A percentile compares a stretch with the other conserved stretches of the same genome.
Conservation (phyloP, 1,284 basidiomycete genomes). For the Volvariella volvacea region DNA sequence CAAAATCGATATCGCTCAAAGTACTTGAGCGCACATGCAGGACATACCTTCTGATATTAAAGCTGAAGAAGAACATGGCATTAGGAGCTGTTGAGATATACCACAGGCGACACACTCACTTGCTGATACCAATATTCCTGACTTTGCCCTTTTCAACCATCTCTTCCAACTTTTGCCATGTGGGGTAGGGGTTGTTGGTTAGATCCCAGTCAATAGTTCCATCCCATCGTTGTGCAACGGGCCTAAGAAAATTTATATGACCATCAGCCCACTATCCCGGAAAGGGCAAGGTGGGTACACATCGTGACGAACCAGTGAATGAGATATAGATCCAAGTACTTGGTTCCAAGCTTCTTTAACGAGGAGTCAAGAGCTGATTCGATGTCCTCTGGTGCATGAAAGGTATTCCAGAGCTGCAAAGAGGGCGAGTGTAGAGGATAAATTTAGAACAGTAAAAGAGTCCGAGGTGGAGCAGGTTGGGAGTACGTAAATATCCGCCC, state of each 20-base stretch:
- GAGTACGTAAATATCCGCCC: too few species aligned
- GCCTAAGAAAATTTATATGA: slow-evolving; percentile 30
- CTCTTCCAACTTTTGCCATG: slow-evolving; percentile 82
- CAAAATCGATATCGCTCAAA: too few species aligned
- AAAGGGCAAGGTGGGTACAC: slow-evolving; percentile 13
- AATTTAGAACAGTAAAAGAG: too few species aligned
- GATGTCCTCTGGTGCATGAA: slow-evolving; percentile 61
- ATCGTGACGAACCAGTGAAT: slow-evolving; percentile 85
- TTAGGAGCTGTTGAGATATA: background rate
- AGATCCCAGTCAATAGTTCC: slow-evolving; percentile 49
- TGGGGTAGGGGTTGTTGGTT: slow-evolving; percentile 71
- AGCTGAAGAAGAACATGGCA: slow-evolving; percentile 26
- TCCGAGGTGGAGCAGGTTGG: too few species aligned
- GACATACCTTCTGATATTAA: slow-evolving; percentile 42
- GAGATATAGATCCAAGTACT: slow-evolving; percentile 76
- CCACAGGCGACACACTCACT: slow-evolving; percentile 31
- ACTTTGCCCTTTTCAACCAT: slow-evolving; percentile 74
- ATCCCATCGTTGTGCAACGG: slow-evolving; percentile 54
- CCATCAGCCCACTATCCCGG: background rate
- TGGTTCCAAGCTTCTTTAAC: slow-evolving; percentile 57
- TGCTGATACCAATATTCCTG: slow-evolving; percentile 80
- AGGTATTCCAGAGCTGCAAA: slow-evolving; percentile 58
- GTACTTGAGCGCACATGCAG: too few species aligned
- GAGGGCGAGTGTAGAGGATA: background rate
- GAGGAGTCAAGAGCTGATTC: slow-evolving; percentile 66